Evolutionary conservation across 2,329 filamentous ascomycete species (phyloP).

Genomic region (Xylariaceae sp.): DNA sequence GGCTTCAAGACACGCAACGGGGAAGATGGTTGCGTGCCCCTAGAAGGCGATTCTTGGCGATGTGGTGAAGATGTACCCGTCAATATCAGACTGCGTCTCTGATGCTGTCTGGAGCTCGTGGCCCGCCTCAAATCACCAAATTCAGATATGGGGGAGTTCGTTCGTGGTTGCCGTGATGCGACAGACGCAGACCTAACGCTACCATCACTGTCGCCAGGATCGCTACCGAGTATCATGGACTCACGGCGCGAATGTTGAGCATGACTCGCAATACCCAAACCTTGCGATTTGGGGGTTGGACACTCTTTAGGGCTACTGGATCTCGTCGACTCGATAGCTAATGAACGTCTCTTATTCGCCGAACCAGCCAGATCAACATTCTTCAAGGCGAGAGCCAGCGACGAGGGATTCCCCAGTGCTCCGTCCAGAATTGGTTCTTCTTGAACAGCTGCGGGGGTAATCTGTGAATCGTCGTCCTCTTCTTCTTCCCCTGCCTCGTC

Average conservation of each 20-base stretch:
- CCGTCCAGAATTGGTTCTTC: conserved; percentile 52
- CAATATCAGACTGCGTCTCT: conserved; percentile 81
- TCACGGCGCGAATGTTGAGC: conserved; percentile 66
- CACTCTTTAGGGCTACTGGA: conserved; percentile 90
- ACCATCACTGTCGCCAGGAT: conserved; percentile 80
- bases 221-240: conserved; percentile 69
- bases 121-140: conserved; percentile 71
- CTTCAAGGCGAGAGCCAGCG: conserved; percentile 50
- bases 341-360: conserved; percentile 44
- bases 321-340: conserved; percentile 69
- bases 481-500: conserved; percentile 52
- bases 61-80: conserved; percentile 73
- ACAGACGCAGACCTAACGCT: conserved; percentile 79
- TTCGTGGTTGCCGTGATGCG: conserved; percentile 64
- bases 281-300: conserved; percentile 81
- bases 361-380: conserved; percentile 38
- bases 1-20: conserved; percentile 84
- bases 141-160: conserved; percentile 88
- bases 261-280: conserved; percentile 52
- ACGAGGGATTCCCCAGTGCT: conserved; percentile 55
- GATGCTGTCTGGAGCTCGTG: conserved; percentile 74
- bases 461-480: conserved; percentile 33
- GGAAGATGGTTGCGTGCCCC: conserved; percentile 71
- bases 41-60: conserved; percentile 84
- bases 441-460: conserved; percentile 34